These are phyloP conservation scores for Umbelopsis vinacea DNA, from an alignment of 192 early-diverging fungal species.

Conservation along the genomic window DNA sequence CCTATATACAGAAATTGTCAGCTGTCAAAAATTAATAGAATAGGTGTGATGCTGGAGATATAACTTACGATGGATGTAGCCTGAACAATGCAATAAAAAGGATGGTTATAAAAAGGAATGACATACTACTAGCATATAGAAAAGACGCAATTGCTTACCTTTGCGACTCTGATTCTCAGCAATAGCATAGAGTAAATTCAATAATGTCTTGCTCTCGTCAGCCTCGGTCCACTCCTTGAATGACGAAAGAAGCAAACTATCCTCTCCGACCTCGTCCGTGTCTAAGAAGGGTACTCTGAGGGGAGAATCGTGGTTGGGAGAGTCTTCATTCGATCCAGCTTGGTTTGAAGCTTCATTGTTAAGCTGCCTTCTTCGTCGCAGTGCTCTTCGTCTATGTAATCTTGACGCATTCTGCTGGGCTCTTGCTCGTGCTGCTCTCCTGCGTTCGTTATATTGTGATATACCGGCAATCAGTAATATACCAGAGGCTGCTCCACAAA, in stretches of 20 bases:
- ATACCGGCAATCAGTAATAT: neutral
- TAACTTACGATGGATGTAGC: conserved; percentile 60
- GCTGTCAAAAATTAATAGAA: conserved; percentile 47
- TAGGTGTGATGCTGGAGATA: neutral
- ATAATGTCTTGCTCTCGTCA: conserved; percentile 63
- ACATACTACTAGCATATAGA: neutral
- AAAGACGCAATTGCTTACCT: conserved; percentile 56
- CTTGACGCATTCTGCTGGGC: conserved; percentile 5
- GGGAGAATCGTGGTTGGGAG: neutral
- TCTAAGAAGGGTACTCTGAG: neutral
- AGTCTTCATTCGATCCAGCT: neutral
- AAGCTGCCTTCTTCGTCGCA: conserved; percentile 8
- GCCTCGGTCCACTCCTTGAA: conserved; percentile 55
- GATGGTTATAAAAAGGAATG: neutral
- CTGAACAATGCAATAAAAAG: conserved; percentile 26
- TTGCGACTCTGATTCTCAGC: conserved; percentile 86
- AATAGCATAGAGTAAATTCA: conserved; percentile 82
- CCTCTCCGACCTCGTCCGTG: conserved; percentile 46
- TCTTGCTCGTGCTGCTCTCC: conserved; percentile 2
- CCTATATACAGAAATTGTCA: conserved; percentile 38
- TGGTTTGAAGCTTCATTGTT: neutral
- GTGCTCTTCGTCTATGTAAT: conserved; percentile 19
- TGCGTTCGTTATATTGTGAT: conserved; percentile 1
- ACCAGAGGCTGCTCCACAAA: neutral
- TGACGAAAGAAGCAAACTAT: conserved; percentile 48